Base-by-base conservation (phyloP, 495 filamentous ascomycete genomes). In the Xylaria bambusicola region DNA sequence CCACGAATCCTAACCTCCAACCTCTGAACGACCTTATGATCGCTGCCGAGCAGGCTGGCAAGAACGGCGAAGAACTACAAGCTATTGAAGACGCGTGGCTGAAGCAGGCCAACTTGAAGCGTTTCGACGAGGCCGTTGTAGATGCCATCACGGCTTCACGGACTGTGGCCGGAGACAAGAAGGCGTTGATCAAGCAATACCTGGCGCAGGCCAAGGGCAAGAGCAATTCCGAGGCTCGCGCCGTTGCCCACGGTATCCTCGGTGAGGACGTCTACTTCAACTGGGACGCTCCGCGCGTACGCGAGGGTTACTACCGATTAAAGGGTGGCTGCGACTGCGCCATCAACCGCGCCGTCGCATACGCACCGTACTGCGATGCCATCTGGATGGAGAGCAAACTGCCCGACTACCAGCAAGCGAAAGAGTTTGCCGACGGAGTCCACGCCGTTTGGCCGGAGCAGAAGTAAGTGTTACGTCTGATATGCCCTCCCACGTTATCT, bases 311-410 rank as follows among this genome's bases (percentile, higher is more conserved):
- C 82, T 98, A 98, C 77, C 81, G 94, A 42, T 87, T 96, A 71
- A 77, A 89, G 73, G 94, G 95, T 58, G 94, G 94, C 55, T 96
- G 91, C 64, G 86, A 91, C 68, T 97, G 91, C 69, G 91, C 91
- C 27, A 82, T 98, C 66, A 96, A 96, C 80, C 85, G 94, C 35
- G 94, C 91, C 4, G 76, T 95, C 41, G 91, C 94, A 2, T 98
- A 92, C 70, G 95, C 92, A 2, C 95, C 94, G 8, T 97, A 96
- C 77, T 87, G 88, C 46, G 94, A 98, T 68, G 81, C 96, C 66
- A 91, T 98, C 73, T 98, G 94, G 94, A 98, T 98, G 94, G 94
- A 98, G 85, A 91, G 86, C 79, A 96, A 96, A 76, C 80, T 96
- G 55, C 94, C 94, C 44, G 94, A 98, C 72, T 98, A 85, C 75